Evolutionary conservation across 1,284 basidiomycete species (phyloP), one percentile per base, ranked within the genome.

Genomic region (Ceratobasidium sp.): DNA sequence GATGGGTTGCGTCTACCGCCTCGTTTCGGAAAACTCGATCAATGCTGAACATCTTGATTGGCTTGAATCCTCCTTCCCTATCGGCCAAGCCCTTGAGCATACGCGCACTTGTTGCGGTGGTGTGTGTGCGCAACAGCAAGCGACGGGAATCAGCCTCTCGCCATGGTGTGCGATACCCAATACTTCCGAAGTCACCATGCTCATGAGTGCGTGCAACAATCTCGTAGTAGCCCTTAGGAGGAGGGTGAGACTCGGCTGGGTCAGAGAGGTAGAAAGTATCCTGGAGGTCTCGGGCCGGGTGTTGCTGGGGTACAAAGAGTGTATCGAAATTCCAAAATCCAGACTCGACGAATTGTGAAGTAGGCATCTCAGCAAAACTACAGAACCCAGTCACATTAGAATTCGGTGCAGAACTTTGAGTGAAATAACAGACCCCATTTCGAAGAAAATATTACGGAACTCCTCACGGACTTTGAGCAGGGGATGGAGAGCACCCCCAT

Each of bases 311-410:
- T 0, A 99, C 97, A 77, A 97, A 99, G 73, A 99, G 85, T 8
- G 95, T 89, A 78, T 99, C 97, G 79, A 99, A 99, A 78, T 96
- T 98, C 97, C 97, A 99, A 85, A 99, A 99, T 39, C 91, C 91
- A 27, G 94, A 97, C 79, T 99, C 97, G 70, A 99, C 95, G 77
- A 95, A 99, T 70, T 90, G 89, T 71, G 90, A 89, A n/a, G 97
- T 98, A 5, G 96, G 95, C 97, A 99, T 99, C 80, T 99, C 97
- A 69, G 94, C 89, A 80, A 99, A 99, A 14, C 95, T 96, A 73
- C 23, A 56, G 64, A n/a, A 29, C 7, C 42, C 14, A 4, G n/a
- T n/a, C 16, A 27, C n/a, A 30, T 71, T 6, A 60, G 25, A 19
- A 36, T 14, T 11, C n/a, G n/a, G n/a, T 16, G 41, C 16, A 58